Evolutionary conservation across 2,329 filamentous ascomycete species (phyloP).

Genomic region (Phaeosphaeriaceae sp.): DNA sequence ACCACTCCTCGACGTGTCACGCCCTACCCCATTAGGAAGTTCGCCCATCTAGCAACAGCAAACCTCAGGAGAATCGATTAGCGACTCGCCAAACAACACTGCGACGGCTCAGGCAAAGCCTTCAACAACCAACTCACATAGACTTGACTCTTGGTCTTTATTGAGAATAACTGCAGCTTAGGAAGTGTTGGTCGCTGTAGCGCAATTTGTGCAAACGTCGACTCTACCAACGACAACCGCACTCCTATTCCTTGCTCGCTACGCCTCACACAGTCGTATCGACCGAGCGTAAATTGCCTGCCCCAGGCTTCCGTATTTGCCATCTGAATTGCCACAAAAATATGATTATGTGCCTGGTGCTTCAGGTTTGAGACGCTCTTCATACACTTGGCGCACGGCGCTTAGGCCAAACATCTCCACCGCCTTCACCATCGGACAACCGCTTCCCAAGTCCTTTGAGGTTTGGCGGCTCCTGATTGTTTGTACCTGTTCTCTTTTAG

Average conservation of each 20-base stretch:
- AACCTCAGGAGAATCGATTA: conserved; percentile 11
- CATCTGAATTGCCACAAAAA: conserved; percentile 29
- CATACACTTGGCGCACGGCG: conserved; percentile 41
- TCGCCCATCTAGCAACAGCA: conserved; percentile 7
- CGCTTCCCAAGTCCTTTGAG: conserved; percentile 22
- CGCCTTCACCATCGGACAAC: conserved; percentile 24
- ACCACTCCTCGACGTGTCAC: conserved; percentile 39
- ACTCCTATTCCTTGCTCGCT: conserved; percentile 15
- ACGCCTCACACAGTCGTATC: conserved; percentile 34
- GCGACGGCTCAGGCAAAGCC: conserved; percentile 19
- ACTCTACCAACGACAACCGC: too few species aligned
- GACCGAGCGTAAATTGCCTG: conserved; percentile 17
- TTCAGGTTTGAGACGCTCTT: conserved; percentile 50
- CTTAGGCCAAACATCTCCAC: conserved; percentile 35
- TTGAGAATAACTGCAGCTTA: background rate
- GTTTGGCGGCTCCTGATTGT: conserved; percentile 34
- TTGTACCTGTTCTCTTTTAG: conserved; percentile 26
- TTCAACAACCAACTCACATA: conserved; percentile 4
- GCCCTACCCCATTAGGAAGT: conserved; percentile 19
- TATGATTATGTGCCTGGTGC: conserved; percentile 47
- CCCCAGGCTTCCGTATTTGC: conserved; percentile 25
- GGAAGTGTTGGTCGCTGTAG: too few species aligned
- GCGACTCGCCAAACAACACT: conserved; percentile 10
- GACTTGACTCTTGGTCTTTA: background rate
- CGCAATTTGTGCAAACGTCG: too few species aligned